Conservation (phyloP, 768 basidiomycete species). For the Austroboletus festivus region DNA sequence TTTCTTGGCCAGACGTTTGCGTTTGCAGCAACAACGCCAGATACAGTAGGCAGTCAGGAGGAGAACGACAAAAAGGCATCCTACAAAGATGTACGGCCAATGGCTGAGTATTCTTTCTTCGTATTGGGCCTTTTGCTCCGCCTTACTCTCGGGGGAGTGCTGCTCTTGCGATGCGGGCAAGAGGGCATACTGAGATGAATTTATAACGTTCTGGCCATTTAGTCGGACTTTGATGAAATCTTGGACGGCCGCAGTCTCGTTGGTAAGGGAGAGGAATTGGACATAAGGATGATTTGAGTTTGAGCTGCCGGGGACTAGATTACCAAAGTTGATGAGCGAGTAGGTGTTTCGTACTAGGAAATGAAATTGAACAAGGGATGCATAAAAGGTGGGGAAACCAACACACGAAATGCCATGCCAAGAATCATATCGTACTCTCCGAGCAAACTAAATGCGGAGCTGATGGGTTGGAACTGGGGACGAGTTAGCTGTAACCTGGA, state of each 20-base stretch:
- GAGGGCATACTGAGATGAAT: slow-evolving; percentile 52
- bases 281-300: slow-evolving; percentile 59
- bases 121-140: slow-evolving; percentile 65
- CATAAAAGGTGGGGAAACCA: neutral
- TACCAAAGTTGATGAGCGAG: slow-evolving; percentile 68
- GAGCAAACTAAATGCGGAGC: slow-evolving; percentile 71
- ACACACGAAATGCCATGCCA: slow-evolving; percentile 76
- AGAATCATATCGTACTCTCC: slow-evolving; percentile 82
- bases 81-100: slow-evolving; percentile 71
- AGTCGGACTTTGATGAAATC: slow-evolving; percentile 67
- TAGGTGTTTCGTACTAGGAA: slow-evolving; percentile 73
- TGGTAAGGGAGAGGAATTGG: slow-evolving; percentile 63
- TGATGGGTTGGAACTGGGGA: slow-evolving; percentile 76
- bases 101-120: slow-evolving; percentile 63
- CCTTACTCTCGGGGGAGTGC: slow-evolving; percentile 59
- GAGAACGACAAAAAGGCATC: slow-evolving; percentile 50
- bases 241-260: slow-evolving; percentile 48
- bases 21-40: slow-evolving; percentile 60
- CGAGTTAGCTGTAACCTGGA: slow-evolving; percentile 5
- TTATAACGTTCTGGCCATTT: slow-evolving; percentile 55
- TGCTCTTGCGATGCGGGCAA: slow-evolving; percentile 57
- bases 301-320: slow-evolving; percentile 53
- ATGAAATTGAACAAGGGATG: slow-evolving; percentile 4
- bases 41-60: slow-evolving; percentile 47
- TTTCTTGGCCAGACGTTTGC: slow-evolving; percentile 31